Conservation (phyloP, 2,329 filamentous ascomycete genomes). For the Aureobasidium sp. region DNA sequence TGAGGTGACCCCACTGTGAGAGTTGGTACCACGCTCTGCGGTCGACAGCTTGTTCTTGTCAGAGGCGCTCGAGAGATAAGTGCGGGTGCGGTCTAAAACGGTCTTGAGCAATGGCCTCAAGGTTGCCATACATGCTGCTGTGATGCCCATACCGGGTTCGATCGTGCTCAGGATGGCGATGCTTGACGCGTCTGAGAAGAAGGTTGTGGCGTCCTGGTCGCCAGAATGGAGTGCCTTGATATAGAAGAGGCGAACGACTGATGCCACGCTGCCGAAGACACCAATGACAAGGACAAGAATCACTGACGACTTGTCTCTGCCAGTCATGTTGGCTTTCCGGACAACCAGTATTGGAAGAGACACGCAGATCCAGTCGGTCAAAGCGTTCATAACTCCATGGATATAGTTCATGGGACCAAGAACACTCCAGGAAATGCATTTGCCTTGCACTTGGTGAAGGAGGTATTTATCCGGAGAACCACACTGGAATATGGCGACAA, state of each 20-base stretch:
- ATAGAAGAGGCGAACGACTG: conserved; percentile 21
- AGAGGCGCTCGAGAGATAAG: not conserved
- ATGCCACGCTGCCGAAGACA: conserved; percentile 20
- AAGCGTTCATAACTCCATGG: conserved; percentile 28
- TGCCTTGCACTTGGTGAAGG: conserved; percentile 15
- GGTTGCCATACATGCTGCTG: conserved; percentile 27
- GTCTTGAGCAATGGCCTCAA: conserved; percentile 26
- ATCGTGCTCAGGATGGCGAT: conserved; percentile 23
- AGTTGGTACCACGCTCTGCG: not conserved
- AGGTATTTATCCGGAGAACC: conserved; percentile 21
- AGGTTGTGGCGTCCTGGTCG: not conserved
- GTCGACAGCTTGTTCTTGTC: not conserved
- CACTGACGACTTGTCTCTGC: conserved; percentile 34
- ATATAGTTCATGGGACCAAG: conserved; percentile 20
- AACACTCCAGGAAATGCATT: conserved; percentile 20
- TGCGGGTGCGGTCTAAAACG: not conserved
- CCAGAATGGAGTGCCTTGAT: conserved; percentile 22
- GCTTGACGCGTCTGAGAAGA: not conserved
- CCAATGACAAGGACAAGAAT: conserved; percentile 34
- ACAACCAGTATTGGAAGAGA: conserved; percentile 34
- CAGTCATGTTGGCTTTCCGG: conserved; percentile 33
- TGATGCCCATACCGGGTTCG: conserved; percentile 30
- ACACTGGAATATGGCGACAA: conserved; percentile 28
- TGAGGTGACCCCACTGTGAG: not conserved
- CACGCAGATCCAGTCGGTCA: conserved; percentile 30